Conservation (phyloP, 108 stramenopile species). For the Aurantiochytrium sp. region DNA sequence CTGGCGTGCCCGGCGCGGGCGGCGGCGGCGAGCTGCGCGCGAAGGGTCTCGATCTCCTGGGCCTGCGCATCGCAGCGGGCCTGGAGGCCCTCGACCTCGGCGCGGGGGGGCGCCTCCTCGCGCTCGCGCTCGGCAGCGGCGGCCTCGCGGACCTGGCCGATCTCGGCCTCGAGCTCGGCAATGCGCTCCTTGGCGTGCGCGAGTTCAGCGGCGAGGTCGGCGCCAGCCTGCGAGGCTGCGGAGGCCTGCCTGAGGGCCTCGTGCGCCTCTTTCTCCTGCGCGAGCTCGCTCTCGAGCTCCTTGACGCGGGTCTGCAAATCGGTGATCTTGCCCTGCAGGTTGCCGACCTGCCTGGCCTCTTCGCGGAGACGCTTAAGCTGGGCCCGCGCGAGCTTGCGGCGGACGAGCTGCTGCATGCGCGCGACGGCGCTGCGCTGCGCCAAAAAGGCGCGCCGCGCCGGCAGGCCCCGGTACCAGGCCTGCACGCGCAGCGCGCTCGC, state of each 20-base stretch:
- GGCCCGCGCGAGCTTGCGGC: slow-evolving; percentile 48
- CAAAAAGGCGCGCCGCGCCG: slow-evolving; percentile 30
- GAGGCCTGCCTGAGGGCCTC: not conserved
- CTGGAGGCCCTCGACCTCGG: not conserved
- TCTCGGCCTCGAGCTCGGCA: not conserved
- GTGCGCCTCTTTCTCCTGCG: not conserved
- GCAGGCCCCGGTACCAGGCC: not conserved
- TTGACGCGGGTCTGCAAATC: not conserved
- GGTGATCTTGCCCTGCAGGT: not conserved
- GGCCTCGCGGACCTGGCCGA: not conserved
- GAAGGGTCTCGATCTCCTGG: not conserved
- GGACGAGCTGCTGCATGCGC: slow-evolving; percentile 53
- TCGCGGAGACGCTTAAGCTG: slow-evolving; percentile 55
- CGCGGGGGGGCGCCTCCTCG: not conserved
- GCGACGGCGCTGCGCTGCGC: not conserved
- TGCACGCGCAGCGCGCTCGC: slow-evolving; percentile 67
- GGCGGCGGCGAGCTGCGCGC: not conserved
- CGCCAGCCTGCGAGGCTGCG: not conserved
- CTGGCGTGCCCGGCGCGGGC: not conserved
- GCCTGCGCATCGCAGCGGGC: not conserved
- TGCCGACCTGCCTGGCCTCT: slow-evolving; percentile 2
- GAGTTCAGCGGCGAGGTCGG: not conserved
- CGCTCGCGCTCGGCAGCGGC: too few species aligned
- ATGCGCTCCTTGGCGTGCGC: not conserved
- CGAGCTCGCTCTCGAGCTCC: not conserved